Evolutionary conservation across 495 filamentous ascomycete genomes (phyloP), one percentile per base, ranked within the genome.

Genomic region (Penicillium chermesinum): DNA sequence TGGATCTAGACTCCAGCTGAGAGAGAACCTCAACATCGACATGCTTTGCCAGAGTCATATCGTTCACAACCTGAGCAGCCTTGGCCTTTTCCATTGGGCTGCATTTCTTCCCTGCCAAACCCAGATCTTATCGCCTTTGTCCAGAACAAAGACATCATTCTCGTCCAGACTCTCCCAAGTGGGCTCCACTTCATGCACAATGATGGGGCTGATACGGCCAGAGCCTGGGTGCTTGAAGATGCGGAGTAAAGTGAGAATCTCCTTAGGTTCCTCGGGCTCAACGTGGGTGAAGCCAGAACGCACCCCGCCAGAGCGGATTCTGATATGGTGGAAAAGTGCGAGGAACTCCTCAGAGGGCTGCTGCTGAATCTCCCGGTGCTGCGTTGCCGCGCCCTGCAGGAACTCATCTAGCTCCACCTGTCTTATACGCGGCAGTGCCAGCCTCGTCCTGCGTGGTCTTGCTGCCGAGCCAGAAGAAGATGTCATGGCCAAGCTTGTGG

Each of bases 401-500:
- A 78, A 82, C 61, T 84, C 81, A 46, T 84, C 81, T 32, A 84
- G 62, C 57, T 84, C 81, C 17, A 83, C 81, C n/a, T 1, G 81
- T 81, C 59, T 84, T 84, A 59, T 84, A 84, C 6, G 81, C 80
- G 2, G 81, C 81, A 1, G 77, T 78, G 4, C 81, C 81, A 5
- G 79, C 78, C 53, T 84, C 81, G 51, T 84, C 81, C 58, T 82
- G 79, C 7, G 75, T 71, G 0, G 79, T 82, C 52, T 80, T 74
- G 49, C 57, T 71, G 9, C 79, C 79, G 4, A 82, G 72, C 77
- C 77, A 83, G 70, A 81, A 81, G 66, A 78, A 80, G 54, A 82
- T 71, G 35, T 79, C 75, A 58, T 83, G 75, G 19, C 64, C 64
- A 14, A 82, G 57, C 48, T 75, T 74, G 49, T 76, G 65, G 36